Conservation (phyloP, 1,284 basidiomycete species). For the Pseudozyma sp. region DNA sequence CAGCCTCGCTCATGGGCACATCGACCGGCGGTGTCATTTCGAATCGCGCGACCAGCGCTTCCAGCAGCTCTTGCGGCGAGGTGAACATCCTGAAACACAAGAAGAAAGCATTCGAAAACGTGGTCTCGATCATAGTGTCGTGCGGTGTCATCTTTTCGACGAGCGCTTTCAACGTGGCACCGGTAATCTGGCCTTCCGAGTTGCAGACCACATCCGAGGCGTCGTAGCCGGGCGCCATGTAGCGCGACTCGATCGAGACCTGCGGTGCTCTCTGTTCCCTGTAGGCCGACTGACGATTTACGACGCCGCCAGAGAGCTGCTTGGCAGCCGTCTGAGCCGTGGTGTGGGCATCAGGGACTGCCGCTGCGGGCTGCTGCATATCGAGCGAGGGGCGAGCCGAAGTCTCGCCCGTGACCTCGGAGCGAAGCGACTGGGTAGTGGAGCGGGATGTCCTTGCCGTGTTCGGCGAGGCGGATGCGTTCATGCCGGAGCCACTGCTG, state of each 20-base stretch:
- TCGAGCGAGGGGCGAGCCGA: constrained; percentile 59
- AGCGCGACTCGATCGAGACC: constrained; percentile 39
- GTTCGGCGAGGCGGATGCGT: constrained; percentile 38
- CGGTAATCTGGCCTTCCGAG: constrained; percentile 86
- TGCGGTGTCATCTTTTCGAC: constrained; percentile 98
- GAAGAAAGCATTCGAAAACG: constrained; percentile 89
- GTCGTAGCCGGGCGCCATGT: constrained; percentile 65
- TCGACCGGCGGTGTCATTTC: constrained; percentile 74
- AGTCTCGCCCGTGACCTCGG: constrained; percentile 52
- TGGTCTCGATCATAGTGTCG: constrained; percentile 81
- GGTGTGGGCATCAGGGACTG: constrained; percentile 32
- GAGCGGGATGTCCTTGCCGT: constrained; percentile 44
- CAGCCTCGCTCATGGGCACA: constrained; percentile 73
- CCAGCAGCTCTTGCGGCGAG: constrained; percentile 80
- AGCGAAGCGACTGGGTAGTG: constrained; percentile 47
- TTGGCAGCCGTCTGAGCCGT: constrained; percentile 40
- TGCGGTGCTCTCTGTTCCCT: constrained; percentile 27
- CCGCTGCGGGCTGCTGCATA: constrained; percentile 11
- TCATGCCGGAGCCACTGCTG: constrained; percentile 36
- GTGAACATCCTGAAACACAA: constrained; percentile 95
- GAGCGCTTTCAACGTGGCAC: constrained; percentile 86
- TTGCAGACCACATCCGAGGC: constrained; percentile 89
- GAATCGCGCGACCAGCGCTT: constrained; percentile 83
- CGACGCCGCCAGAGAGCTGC: constrained; percentile 28
- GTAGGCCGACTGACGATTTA: constrained; percentile 44